Evolutionary conservation across 129 eudicot genomes (phyloP), one percentile per base, ranked within the genome.

Genomic region (Chrysanthemum makinoi): DNA sequence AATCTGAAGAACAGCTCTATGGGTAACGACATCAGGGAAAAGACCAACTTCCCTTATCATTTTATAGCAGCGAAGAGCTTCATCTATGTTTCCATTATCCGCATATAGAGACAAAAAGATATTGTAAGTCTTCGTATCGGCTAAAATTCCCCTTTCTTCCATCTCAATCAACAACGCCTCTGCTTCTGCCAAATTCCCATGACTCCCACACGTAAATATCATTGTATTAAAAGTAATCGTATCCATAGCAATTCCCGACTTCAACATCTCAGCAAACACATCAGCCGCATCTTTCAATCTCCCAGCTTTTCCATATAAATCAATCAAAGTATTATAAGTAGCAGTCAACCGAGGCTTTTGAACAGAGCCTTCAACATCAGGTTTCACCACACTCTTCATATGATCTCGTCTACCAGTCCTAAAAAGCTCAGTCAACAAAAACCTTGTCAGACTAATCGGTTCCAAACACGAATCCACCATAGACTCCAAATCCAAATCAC

Each of bases 251-350:
- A 89, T 82, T 71, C 98, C 95, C 13, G 91, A 80, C 44, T 81
- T 85, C 33, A 89, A 73, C 98, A 92, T 89, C 26, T 92, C 95
- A 19, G 78, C 75, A 66, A 92, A 89, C 62, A 82, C 82, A 73
- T 84, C 87, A 12, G 83, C 89, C 60, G 98, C 98, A 58, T 92
- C 98, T 82, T 85, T 85, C 84, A 89, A 78, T 13, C 88, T 79
- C 0, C 95, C 98, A 0, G 96, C 91, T 73, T 92, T 92, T 10
- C 95, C 98, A 75, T 89, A 92, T 83, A 92, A 87, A 79, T 91
- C 97, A 61, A 91, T 91, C 68, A 88, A 74, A 14, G 90, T 86
- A 56, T 88, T 88, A 76, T 88, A 91, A 62, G 95, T 88, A 76
- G 89, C 70, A 0, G 91, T 88, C 22, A 80, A 85, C 15, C 71